phyloP scores from a whole-genome alignment of 2,329 filamentous ascomycete genomes.

The Apiospora saccharicola region DNA sequence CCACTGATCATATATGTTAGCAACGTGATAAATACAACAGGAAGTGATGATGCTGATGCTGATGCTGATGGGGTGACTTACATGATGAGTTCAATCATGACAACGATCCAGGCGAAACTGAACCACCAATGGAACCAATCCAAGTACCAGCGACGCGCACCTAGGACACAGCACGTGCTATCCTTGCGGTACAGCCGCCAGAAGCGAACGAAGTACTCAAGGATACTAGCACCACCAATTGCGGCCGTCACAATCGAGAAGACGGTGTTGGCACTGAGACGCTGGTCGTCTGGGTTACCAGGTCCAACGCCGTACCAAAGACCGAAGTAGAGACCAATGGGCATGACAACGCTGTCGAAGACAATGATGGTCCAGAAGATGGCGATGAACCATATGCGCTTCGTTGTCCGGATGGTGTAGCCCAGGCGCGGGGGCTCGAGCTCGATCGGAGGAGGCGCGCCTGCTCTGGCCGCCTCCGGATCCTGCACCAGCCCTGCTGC shows the following conservation, averaged over 20 bases:
- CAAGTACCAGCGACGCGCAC: constrained; percentile 45
- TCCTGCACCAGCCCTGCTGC: background rate
- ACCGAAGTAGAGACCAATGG: constrained; percentile 65
- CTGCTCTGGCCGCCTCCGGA: constrained; percentile 4
- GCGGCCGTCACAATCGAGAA: constrained; percentile 60
- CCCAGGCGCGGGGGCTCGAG: constrained; percentile 30
- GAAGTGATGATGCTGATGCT: background rate
- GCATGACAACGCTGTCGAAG: constrained; percentile 64
- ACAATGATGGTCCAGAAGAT: constrained; percentile 67
- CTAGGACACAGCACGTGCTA: constrained; percentile 54
- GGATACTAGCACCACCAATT: constrained; percentile 58
- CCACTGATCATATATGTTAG: background rate
- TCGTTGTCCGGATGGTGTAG: constrained; percentile 38
- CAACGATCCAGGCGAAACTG: constrained; percentile 59
- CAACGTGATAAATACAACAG: background rate
- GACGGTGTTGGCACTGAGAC: constrained; percentile 37
- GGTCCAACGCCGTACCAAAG: constrained; percentile 58
- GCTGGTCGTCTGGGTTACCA: constrained; percentile 43
- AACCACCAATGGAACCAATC: constrained; percentile 67
- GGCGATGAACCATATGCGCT: constrained; percentile 57
- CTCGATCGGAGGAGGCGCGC: constrained; percentile 10
- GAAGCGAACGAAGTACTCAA: constrained; percentile 59
- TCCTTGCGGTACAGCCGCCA: constrained; percentile 61
- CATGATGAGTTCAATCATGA: constrained; percentile 64
- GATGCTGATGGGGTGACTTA: constrained; percentile 30